These are phyloP conservation scores for Phaeotremella fagi DNA, from an alignment of 768 basidiomycete species.

Conservation along the genomic window DNA sequence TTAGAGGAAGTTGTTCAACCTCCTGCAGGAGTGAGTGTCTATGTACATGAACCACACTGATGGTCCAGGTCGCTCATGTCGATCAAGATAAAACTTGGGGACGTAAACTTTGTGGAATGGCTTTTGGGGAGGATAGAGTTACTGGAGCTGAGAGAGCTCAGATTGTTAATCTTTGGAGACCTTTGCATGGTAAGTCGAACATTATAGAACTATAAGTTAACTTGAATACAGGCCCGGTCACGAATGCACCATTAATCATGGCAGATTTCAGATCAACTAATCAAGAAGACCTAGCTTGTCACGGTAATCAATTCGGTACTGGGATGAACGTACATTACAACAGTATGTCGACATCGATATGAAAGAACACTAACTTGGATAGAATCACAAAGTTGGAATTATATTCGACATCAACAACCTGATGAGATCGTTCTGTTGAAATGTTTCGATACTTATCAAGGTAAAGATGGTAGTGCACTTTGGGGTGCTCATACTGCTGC, in stretches of 20 bases:
- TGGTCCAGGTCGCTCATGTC: slow-evolving; percentile 23
- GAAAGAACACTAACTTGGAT: not conserved
- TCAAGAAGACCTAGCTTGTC: slow-evolving; percentile 7
- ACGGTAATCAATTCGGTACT: slow-evolving; percentile 18
- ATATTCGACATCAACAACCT: slow-evolving; percentile 32
- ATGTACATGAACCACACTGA: slow-evolving; percentile 7
- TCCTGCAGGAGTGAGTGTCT: not conserved
- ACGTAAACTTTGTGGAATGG: slow-evolving; percentile 18
- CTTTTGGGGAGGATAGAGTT: slow-evolving; percentile 7
- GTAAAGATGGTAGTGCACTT: slow-evolving; percentile 12
- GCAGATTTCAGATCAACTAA: slow-evolving; percentile 3
- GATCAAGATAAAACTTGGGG: slow-evolving; percentile 29
- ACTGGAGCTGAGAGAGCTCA: slow-evolving; percentile 6
- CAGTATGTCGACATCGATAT: not conserved
- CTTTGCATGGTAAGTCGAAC: slow-evolving; percentile 19
- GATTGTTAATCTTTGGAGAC: slow-evolving; percentile 34
- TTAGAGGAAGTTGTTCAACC: not conserved
- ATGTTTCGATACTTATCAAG: slow-evolving; percentile 29
- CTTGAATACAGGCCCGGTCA: slow-evolving; percentile 20
- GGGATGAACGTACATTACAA: slow-evolving; percentile 24
- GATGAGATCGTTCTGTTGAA: slow-evolving; percentile 31
- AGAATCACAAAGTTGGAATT: slow-evolving; percentile 21
- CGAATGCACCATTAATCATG: slow-evolving; percentile 33
- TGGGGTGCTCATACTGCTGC: slow-evolving; percentile 21
- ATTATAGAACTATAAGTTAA: not conserved